Conservation (phyloP, 2,329 filamentous ascomycete genomes). For the Calonectria montana region DNA sequence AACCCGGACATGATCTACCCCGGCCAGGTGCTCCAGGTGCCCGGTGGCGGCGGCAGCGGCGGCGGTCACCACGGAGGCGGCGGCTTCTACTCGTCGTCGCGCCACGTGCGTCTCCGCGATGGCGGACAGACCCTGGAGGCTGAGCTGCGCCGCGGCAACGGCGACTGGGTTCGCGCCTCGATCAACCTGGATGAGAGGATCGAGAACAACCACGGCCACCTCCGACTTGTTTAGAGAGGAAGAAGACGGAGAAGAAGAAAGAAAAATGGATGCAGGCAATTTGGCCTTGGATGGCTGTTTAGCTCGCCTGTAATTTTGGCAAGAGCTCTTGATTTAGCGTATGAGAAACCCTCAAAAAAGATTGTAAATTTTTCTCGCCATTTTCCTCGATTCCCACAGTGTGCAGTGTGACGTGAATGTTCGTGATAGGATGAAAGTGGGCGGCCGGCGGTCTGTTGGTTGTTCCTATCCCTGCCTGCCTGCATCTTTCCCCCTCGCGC, state of each 20-base stretch:
- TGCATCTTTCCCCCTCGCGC: too few relatives aligned
- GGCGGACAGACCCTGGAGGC: slow-evolving; percentile 49
- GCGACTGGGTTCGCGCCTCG: slow-evolving; percentile 46
- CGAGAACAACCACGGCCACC: slow-evolving; percentile 46
- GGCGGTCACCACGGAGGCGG: slow-evolving; percentile 26
- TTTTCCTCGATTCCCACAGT: background rate
- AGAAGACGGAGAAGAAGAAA: background rate
- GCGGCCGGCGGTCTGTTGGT: too few relatives aligned
- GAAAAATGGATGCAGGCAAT: background rate
- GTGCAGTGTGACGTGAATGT: background rate
- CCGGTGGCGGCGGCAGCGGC: slow-evolving; percentile 33
- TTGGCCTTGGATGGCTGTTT: background rate
- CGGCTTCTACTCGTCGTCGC: slow-evolving; percentile 49
- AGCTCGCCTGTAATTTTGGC: background rate
- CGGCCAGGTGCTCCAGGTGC: slow-evolving; percentile 52
- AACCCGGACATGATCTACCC: slow-evolving; percentile 58
- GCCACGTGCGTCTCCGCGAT: slow-evolving; percentile 51
- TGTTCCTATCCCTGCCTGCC: too few relatives aligned
- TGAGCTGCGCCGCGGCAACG: slow-evolving; percentile 43
- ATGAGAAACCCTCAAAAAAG: background rate
- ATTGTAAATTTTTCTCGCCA: background rate
- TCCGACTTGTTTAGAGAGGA: slow-evolving; percentile 28
- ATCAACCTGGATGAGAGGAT: slow-evolving; percentile 50
- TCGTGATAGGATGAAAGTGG: background rate
- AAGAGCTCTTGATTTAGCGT: background rate